Evolutionary conservation across 768 basidiomycete species (phyloP), one percentile per base, ranked within the genome.

Genomic region (Mrakia hoshinonis): DNA sequence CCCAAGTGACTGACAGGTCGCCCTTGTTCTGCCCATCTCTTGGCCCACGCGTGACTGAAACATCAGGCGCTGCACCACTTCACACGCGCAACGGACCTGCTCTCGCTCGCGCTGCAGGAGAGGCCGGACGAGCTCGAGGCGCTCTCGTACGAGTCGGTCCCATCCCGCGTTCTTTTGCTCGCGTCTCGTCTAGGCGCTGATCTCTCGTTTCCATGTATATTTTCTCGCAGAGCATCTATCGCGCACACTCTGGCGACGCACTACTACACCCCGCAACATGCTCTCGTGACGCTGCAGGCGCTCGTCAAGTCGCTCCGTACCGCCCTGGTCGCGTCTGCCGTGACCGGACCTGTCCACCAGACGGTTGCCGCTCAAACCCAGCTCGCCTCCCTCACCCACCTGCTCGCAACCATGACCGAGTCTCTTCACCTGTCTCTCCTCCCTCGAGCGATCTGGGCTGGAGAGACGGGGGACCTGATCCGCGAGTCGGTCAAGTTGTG

Each of bases 61-160:
- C 43, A 36, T 38, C 20, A 74, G 72, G 77, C 79, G 0, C 76
- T 77, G 58, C 79, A 80, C 60, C 78, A 79, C 61, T 75, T 77
- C 26, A 74, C 73, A 24, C 76, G 78, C 36, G 75, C 79, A n/a
- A 73, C 71, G 46, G 78, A 80, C 24, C 75, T 77, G 22, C 77
- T 78, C 65, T 58, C 36, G 15, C 72, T 70, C 3, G 77, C 77
- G 4, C 68, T 80, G 4, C 63, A 72, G 10, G 73, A 74, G 48
- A 73, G 73, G 31, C 76, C 76, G 1, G 58, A 69, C 43, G 68
- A 73, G 58, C 72, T 74, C 26, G 76, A 76, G 38, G 75, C 78
- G 0, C 75, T 78, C 72, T 75, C 78, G 11, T 76, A 74, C 69
- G 74, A 73, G 68, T 75, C n/a, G 48, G 74, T 70, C 26, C 22